These are phyloP conservation scores for Climacium dendroides DNA, from an alignment of 225 moss, liverwort and hornwort genomes.

Conservation along the genomic window DNA sequence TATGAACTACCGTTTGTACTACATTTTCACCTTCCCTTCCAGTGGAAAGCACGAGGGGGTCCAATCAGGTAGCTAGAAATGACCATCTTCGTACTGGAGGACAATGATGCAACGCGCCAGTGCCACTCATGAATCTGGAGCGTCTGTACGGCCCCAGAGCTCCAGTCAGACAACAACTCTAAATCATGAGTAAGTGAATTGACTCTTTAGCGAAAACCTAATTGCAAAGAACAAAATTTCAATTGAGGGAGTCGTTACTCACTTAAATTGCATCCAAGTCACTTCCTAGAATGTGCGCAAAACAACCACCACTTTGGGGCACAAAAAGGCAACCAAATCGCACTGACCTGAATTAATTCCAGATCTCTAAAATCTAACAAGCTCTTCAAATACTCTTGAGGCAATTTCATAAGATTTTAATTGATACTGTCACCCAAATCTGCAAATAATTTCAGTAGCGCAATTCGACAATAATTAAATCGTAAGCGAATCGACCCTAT, in stretches of 20 bases:
- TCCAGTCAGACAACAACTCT: neutral
- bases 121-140: neutral
- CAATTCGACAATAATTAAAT: neutral
- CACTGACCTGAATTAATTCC: neutral
- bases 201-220: neutral
- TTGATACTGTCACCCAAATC: neutral
- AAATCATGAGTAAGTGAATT: neutral
- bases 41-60: neutral
- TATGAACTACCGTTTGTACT: neutral
- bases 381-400: neutral
- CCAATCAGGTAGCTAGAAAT: slow-evolving; percentile 4
- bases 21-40: neutral
- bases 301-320: neutral
- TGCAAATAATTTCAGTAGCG: neutral
- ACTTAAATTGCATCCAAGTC: neutral
- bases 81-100: neutral
- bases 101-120: neutral
- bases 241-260: neutral
- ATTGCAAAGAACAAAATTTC: neutral
- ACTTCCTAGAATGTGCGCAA: neutral
- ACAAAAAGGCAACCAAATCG: neutral
- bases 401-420: neutral
- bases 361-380: neutral
- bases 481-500: neutral
- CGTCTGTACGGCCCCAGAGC: neutral